Evolutionary conservation across 2,329 filamentous ascomycete genomes (phyloP), one percentile per base, ranked within the genome.

Genomic region (Coniochaeta sp.): DNA sequence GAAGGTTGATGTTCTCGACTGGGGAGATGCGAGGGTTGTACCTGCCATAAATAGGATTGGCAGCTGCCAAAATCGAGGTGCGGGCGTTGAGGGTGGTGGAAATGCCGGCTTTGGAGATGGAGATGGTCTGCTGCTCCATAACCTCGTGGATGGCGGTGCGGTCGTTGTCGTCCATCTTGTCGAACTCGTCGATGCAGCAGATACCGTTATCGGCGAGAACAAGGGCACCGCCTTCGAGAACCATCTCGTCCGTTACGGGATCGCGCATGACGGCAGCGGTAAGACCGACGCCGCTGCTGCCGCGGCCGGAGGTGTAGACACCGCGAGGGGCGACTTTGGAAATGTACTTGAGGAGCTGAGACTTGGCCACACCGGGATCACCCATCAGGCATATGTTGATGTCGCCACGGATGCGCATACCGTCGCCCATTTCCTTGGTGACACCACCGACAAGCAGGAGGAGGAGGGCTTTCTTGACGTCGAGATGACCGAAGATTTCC

Each of bases 371-470:
- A 91, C 95, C 95, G 72, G 95, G 95, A 71, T 99, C 95, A 82
- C 95, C 95, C 95, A 99, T 99, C 70, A 99, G 79, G 74, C 95
- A 98, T 64, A 99, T 89, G 77, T 99, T 99, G 80, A 99, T 96
- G 71, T 99, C 95, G 69, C 95, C 95, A 82, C 95, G 91, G 72
- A 99, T 99, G 69, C 92, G 89, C 95, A 99, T 98, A 62, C 95
- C 95, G 70, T 99, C 95, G 58, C 92, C 92, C 84, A 98, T 96
- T 70, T 95, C 89, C 76, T 99, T 99, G 4, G 88, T 95, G 1
- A 97, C 93, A 78, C 95, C 95, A 63, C 95, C 95, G 65, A 99
- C 96, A 36, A 99, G 85, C 33, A 98, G 87, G 6, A 99, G 81
- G n/a, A 99, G 83, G 14, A 99, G 84, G 1, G 95, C 95, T 75